Evolutionary conservation across 768 basidiomycete species (phyloP), one percentile per base, ranked within the genome.

Genomic region (Glaciozyma martinii): DNA sequence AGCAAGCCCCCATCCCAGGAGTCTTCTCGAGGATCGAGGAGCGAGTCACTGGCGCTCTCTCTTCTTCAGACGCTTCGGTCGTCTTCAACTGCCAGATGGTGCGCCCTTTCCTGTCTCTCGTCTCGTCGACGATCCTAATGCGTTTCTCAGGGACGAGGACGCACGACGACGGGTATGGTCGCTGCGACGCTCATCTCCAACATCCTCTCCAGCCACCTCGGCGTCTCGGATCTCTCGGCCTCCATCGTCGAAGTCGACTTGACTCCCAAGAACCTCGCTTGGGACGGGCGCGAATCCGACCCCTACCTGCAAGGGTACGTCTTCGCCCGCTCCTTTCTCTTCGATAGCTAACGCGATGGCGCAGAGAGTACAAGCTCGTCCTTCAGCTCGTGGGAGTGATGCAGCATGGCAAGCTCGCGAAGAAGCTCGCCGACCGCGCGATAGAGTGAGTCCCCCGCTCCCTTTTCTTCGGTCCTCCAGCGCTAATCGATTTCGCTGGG

Each of bases 1-100:
- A 99, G 75, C 93, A 94, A 78, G 90, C 93, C 0, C 94, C 94
- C 1, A 80, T 98, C 23, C 95, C 95, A 0, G 87, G 81, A 49
- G 90, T 90, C 7, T 82, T 97, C 25, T 84, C 81, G 27, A 85
- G 87, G 60, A 80, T 99, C 49, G 79, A 94, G 32, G 82, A 85
- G 30, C 84, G 92, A 42, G 82, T 97, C 8, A 81, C 75, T 3
- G 53, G 44, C 21, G 82, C 75, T 73, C 80, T 64, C 80, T n/a
- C n/a, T n/a, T n/a, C n/a, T n/a, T n/a, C n/a, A n/a, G 42, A 47
- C 7, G 57, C 27, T 1, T 33, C 49, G 59, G 47, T 44, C 6
- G 78, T 90, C 54, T 97, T 95, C 80, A 98, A 98, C 71, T 99
- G 95, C 76, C 95, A 98, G 76, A 94, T 97, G 91, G 89, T 89